Percentiles rank a stretch among this genome's conserved stretches.
Conservation (phyloP, 768 basidiomycete genomes). For the Podaxis sp. region DNA sequence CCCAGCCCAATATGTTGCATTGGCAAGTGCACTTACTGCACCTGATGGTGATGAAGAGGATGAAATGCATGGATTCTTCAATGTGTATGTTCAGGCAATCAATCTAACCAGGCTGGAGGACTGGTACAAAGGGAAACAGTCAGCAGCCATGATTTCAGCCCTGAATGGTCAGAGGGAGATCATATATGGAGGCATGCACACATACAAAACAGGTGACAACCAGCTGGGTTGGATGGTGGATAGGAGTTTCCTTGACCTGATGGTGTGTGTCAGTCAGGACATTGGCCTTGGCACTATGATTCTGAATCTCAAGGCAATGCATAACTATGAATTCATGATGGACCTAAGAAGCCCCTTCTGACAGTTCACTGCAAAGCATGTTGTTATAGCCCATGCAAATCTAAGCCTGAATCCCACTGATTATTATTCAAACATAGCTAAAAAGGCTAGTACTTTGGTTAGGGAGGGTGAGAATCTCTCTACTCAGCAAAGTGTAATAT, state of each 20-base stretch:
- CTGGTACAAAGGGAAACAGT: no score
- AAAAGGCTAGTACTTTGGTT: no score
- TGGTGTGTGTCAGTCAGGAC: not conserved
- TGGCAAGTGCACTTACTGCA: not conserved
- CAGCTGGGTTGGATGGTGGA: not conserved
- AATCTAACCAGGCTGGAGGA: no score
- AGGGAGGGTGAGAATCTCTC: no score
- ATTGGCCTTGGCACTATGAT: not conserved
- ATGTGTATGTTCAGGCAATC: no score
- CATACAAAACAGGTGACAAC: not conserved
- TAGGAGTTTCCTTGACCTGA: not conserved
- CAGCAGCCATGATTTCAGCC: no score
- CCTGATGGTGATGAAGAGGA: not conserved
- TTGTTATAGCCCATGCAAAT: no score
- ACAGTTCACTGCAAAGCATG: not conserved
- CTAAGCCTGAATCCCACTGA: no score
- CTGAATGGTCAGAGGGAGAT: not conserved
- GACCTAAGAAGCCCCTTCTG: not conserved
- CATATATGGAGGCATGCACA: not conserved
- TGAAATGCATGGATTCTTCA: not conserved
- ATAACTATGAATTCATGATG: not conserved
- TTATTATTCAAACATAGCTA: no score
- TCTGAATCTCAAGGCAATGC: not conserved
- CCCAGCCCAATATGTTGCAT: not conserved
- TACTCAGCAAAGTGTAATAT: no score